Base-by-base conservation (phyloP, 2,329 filamentous ascomycete genomes). In the Acarospora socialis region DNA sequence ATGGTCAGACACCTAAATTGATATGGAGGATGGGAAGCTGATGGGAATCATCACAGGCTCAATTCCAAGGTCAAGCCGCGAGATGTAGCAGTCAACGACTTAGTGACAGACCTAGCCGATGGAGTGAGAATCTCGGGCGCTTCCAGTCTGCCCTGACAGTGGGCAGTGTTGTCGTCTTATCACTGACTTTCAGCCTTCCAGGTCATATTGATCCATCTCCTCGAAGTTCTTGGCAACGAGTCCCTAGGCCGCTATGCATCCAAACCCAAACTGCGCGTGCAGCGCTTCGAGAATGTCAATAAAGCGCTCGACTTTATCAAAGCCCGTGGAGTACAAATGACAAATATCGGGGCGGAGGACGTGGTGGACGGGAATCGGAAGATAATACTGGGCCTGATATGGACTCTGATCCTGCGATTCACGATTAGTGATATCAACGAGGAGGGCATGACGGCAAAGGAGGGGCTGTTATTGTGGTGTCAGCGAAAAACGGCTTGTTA, bases 351-450 rank as follows among this genome's bases (percentile, higher is more conserved):
- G 32, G 90, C 90, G 5, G 90, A 95, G 57, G 90, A 98, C 66
- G 82, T 98, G 15, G 90, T 98, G 18, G 87, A 98, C 55, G 90
- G 90, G 21, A 98, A 95, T 56, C 73, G 81, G 46, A 98, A 95
- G 66, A 94, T 98, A 50, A 92, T 95, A 38, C 67, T 98, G 18
- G 90, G 90, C 18, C 66, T 98, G 46, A 94, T 98, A 57, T 98
- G 90, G 90, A 98, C 86, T 4, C 67, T 98, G 41, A 98, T 98
- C 77, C 65, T 94, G 44, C 73, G 90, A 30, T 98, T 98, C 56
- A 98, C 90, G 45, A 98, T 98, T 54, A 94, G 79, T 55, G 90
- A 98, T 57, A 98, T 98, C 63, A 95, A 92, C 54, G 80, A 87
- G 56, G 90, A 94, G 65, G 90, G 90, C 43, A 78, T 95, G 73